Conservation (phyloP, 352 stramenopile species). For the Phytophthora niederhauseri region DNA sequence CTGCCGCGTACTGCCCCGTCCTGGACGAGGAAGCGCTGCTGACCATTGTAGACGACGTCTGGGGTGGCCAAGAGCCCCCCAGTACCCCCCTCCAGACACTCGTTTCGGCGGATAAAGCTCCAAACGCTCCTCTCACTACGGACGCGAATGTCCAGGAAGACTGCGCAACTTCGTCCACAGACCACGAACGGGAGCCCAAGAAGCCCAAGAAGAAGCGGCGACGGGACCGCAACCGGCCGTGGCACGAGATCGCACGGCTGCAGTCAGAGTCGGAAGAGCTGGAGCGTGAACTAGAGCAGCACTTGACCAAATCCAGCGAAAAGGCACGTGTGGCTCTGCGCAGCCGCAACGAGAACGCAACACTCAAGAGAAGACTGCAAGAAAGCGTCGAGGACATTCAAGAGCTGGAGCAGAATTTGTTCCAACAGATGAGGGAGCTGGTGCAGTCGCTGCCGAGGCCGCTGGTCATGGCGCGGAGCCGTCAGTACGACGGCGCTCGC, state of each 20-base stretch:
- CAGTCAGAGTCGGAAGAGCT: background rate
- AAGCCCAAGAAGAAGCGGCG: constrained; percentile 12
- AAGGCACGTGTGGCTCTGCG: background rate
- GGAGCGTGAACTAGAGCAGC: background rate
- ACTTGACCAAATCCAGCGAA: background rate
- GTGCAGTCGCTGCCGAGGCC: background rate
- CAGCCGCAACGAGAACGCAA: background rate
- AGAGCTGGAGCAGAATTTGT: background rate
- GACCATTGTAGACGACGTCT: too few relatives aligned
- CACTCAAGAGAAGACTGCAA: background rate
- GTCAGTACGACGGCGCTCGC: background rate
- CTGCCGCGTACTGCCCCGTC: too few relatives aligned
- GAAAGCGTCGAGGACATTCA: background rate
- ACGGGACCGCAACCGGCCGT: constrained; percentile 5
- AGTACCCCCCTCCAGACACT: too few relatives aligned
- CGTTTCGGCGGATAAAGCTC: too few relatives aligned
- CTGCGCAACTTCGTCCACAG: too few relatives aligned
- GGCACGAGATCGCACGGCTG: constrained; percentile 5
- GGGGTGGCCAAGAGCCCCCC: too few relatives aligned
- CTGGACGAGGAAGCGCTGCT: too few relatives aligned
- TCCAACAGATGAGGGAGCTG: background rate
- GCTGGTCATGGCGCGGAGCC: background rate
- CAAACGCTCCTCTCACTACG: too few relatives aligned
- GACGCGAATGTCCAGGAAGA: too few relatives aligned
- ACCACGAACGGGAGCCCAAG: too few relatives aligned